Conservation (phyloP, 495 filamentous ascomycete species). For the Collariella sp. region DNA sequence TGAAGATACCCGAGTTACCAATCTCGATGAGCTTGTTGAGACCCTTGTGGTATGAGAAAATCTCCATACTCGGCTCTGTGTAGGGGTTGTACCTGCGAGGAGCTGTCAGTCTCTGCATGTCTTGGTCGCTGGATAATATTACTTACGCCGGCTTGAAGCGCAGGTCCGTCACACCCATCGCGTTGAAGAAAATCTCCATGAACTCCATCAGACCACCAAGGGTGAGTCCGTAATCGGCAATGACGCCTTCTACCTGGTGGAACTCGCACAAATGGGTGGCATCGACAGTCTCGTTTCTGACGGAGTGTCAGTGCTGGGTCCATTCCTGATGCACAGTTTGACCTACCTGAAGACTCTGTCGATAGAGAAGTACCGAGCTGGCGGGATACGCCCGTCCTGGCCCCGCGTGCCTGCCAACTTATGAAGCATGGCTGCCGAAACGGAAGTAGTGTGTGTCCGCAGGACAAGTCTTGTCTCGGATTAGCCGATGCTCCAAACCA, state of each 20-base stretch:
- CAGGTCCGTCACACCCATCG: slow-evolving; percentile 84
- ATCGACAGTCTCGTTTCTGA: slow-evolving; percentile 74
- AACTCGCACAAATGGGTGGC: slow-evolving; percentile 96
- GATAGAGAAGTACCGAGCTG: slow-evolving; percentile 93
- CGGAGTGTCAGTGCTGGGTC: neutral
- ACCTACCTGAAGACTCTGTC: slow-evolving; percentile 71
- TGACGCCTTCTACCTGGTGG: slow-evolving; percentile 97
- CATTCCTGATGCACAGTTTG: neutral
- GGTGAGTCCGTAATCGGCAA: slow-evolving; percentile 87
- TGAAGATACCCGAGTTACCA: slow-evolving; percentile 96
- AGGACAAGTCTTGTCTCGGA: slow-evolving; percentile 60
- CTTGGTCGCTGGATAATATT: neutral
- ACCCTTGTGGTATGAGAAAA: slow-evolving; percentile 87
- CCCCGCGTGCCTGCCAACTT: slow-evolving; percentile 69
- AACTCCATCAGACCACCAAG: slow-evolving; percentile 92
- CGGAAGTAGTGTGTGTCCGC: slow-evolving; percentile 90
- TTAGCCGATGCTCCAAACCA: neutral
- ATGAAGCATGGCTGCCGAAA: slow-evolving; percentile 80
- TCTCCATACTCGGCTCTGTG: slow-evolving; percentile 69
- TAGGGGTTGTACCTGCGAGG: slow-evolving; percentile 87
- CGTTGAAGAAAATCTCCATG: slow-evolving; percentile 91
- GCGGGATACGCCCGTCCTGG: slow-evolving; percentile 44
- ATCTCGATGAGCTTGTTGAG: slow-evolving; percentile 92
- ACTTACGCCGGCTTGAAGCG: slow-evolving; percentile 59
- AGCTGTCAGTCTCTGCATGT: slow-evolving; percentile 43